Evolutionary conservation across 23 red algal species (phyloP).

Genomic region (Agarophyton chilense): DNA sequence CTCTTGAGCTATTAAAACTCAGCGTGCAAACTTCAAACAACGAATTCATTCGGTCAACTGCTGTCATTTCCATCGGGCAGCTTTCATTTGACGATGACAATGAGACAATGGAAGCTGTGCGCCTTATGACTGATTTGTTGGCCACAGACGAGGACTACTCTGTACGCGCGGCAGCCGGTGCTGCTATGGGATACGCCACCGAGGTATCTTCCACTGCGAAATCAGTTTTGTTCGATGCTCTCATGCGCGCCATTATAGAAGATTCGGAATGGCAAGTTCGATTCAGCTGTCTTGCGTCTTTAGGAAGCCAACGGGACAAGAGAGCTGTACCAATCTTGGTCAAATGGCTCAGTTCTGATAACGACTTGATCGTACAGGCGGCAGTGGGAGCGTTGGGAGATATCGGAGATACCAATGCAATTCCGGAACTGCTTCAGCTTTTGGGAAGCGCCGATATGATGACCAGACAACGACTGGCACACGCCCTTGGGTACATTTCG

Average conservation of each 20-base stretch:
- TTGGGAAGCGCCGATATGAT: slow-evolving; percentile 63
- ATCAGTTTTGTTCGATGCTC: slow-evolving; percentile 40
- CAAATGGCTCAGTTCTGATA: slow-evolving; percentile 19
- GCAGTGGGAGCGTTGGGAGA: slow-evolving; percentile 71
- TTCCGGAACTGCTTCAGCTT: slow-evolving; percentile 45
- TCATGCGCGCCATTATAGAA: slow-evolving; percentile 53
- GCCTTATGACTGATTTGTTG: slow-evolving; percentile 20
- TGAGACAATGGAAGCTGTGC: slow-evolving; percentile 25
- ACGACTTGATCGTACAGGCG: slow-evolving; percentile 79
- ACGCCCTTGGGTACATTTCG: slow-evolving; percentile 54
- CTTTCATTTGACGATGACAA: slow-evolving; percentile 36
- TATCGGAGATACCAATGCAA: slow-evolving; percentile 26
- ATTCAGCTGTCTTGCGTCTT: slow-evolving; percentile 60
- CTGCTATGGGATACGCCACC: slow-evolving; percentile 66
- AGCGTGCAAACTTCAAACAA: slow-evolving; percentile 41
- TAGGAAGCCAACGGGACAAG: slow-evolving; percentile 52
- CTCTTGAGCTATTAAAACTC: slow-evolving; percentile 50
- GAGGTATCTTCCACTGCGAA: background rate
- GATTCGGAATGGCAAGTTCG: slow-evolving; percentile 83
- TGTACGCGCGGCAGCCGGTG: slow-evolving; percentile 72
- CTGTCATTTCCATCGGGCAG: slow-evolving; percentile 64
- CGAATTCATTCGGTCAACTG: slow-evolving; percentile 75
- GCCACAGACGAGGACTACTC: slow-evolving; percentile 56
- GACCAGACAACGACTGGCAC: slow-evolving; percentile 72
- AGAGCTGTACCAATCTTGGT: slow-evolving; percentile 28